These are phyloP conservation scores for Colletotrichum lentis DNA, from an alignment of 2,329 filamentous ascomycete genomes.

Conservation along the genomic window DNA sequence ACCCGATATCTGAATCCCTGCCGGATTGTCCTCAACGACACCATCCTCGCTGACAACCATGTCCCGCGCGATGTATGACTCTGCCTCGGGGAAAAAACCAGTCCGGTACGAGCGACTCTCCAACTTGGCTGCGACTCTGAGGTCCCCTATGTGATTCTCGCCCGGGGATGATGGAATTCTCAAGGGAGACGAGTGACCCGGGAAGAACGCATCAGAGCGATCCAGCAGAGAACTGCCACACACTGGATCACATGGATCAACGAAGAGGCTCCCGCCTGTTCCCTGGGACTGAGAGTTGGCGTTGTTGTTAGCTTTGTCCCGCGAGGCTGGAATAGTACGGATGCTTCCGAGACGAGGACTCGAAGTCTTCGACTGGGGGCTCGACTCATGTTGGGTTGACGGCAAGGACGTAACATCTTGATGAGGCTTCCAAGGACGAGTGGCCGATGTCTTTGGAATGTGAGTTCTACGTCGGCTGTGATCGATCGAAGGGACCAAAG, in stretches of 20 bases:
- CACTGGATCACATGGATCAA: neutral
- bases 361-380: neutral
- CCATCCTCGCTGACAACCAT: neutral
- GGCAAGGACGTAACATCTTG: neutral
- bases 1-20: slow-evolving; percentile 1
- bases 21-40: neutral
- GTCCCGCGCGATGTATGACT: neutral
- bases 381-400: neutral
- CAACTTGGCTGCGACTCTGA: slow-evolving; percentile 10
- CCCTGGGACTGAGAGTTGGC: neutral
- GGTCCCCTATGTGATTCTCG: neutral
- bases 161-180: slow-evolving; percentile 1
- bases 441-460: neutral
- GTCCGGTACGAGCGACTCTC: neutral
- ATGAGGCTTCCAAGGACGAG: neutral
- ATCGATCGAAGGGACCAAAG: neutral
- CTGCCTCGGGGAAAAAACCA: slow-evolving; percentile 8
- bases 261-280: neutral
- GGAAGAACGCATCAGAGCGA: neutral
- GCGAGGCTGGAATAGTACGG: neutral
- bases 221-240: neutral
- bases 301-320: neutral
- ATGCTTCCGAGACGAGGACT: neutral
- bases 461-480: neutral
- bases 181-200: neutral